Conservation (phyloP, 768 basidiomycete species). For the Tylopilus subfusipes region DNA sequence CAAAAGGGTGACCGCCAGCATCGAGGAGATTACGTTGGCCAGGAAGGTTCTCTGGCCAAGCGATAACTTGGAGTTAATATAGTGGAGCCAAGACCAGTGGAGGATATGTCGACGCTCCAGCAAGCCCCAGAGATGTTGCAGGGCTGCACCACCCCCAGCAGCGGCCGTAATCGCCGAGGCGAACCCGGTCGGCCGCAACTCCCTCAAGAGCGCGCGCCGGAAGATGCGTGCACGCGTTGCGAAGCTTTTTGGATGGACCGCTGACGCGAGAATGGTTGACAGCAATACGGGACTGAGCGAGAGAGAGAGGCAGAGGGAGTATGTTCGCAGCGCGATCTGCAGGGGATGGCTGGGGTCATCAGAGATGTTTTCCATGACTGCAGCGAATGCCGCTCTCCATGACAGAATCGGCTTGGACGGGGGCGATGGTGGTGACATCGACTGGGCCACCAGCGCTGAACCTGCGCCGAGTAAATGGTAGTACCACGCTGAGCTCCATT, state of each 20-base stretch:
- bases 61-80: constrained; percentile 29
- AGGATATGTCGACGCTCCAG: constrained; percentile 10
- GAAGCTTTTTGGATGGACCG: constrained; percentile 25
- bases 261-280: constrained; percentile 43
- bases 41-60: constrained; percentile 53
- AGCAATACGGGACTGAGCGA: constrained; percentile 65
- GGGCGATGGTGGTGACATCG: too few species aligned
- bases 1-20: constrained; percentile 53
- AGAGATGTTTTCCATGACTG: constrained; percentile 5
- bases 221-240: constrained; percentile 10
- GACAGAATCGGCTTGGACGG: neutral
- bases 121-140: constrained; percentile 45
- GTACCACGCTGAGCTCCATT: too few species aligned
- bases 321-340: constrained; percentile 63
- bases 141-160: constrained; percentile 58
- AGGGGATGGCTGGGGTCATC: constrained; percentile 47
- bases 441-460: neutral
- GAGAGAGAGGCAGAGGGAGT: constrained; percentile 59
- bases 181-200: constrained; percentile 61
- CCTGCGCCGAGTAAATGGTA: neutral
- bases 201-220: constrained; percentile 45
- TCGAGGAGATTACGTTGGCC: constrained; percentile 53
- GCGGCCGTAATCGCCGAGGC: constrained; percentile 63
- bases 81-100: neutral
- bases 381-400: neutral